Evolutionary conservation across 306 rosid species (phyloP).

Genomic region (Sophora flavescens): DNA sequence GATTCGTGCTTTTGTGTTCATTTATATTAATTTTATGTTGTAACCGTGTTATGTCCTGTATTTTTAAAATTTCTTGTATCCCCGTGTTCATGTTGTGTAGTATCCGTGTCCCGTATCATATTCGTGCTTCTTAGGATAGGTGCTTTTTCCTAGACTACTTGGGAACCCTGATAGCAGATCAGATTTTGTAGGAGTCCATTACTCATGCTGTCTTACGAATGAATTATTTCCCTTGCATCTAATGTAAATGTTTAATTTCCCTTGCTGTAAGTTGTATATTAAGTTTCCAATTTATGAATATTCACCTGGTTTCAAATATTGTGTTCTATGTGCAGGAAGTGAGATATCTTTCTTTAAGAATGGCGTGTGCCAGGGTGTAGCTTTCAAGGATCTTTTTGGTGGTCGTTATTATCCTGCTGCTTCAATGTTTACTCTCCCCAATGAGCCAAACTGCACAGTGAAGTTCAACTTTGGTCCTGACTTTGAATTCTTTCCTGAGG

Average conservation of each 20-base stretch:
- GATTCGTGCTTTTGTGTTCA: too few species aligned
- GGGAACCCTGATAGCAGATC: conserved; percentile 6
- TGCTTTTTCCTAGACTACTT: conserved; percentile 30
- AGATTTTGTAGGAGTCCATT: conserved; percentile 18
- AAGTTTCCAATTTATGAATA: conserved; percentile 27
- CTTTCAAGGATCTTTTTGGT: conserved; percentile 86
- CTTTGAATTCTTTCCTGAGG: conserved; percentile 76
- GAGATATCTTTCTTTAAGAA: conserved; percentile 91
- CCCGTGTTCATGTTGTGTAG: too few species aligned
- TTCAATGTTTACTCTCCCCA: conserved; percentile 93
- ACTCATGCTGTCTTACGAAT: conserved; percentile 1
- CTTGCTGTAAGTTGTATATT: conserved; percentile 37
- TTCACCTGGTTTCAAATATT: conserved; percentile 36
- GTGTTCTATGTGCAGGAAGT: conserved; percentile 72
- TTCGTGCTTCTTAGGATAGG: neutral
- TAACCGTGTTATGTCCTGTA: too few species aligned
- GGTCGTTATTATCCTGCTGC: conserved; percentile 97
- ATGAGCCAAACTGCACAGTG: conserved; percentile 87
- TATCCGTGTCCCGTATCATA: too few species aligned
- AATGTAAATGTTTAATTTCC: conserved; percentile 17
- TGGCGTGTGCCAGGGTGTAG: conserved; percentile 90
- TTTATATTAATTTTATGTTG: too few species aligned
- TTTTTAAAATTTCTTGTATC: too few species aligned
- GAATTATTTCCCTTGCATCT: conserved; percentile 22
- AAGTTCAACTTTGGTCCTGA: conserved; percentile 97